A percentile compares a stretch with the other conserved stretches of the same genome.
These are phyloP conservation scores for Bruguiera hainesii DNA, from an alignment of 441 rosid species.

Conservation along the genomic window DNA sequence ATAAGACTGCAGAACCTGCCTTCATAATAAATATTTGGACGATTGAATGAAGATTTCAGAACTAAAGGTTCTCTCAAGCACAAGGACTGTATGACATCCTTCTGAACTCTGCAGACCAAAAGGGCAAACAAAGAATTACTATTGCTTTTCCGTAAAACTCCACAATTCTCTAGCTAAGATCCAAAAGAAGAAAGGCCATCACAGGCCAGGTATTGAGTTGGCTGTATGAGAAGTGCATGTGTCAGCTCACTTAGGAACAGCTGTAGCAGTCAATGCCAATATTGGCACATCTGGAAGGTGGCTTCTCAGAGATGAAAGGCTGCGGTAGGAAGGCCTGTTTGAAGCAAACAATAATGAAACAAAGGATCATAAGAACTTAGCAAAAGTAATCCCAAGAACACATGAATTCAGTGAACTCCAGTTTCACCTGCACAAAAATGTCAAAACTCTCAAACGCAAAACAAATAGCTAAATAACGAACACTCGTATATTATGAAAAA, in stretches of 20 bases:
- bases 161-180: neutral
- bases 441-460: neutral
- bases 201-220: constrained; percentile 2
- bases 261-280: constrained; percentile 93
- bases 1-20: constrained; percentile 31
- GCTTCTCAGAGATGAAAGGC: constrained; percentile 78
- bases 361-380: neutral
- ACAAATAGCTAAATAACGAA: no score
- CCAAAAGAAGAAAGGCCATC: neutral
- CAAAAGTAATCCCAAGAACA: constrained; percentile 9
- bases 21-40: constrained; percentile 91
- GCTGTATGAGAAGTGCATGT: neutral
- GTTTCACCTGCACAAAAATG: neutral
- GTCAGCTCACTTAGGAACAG: constrained; percentile 79
- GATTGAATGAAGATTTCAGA: constrained; percentile 88
- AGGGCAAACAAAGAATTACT: constrained; percentile 3
- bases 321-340: constrained; percentile 79
- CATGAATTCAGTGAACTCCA: constrained; percentile 1
- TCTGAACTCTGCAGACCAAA: constrained; percentile 72
- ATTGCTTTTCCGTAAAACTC: constrained; percentile 2
- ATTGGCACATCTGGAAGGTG: constrained; percentile 70
- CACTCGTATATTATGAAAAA: no score
- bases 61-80: constrained; percentile 73
- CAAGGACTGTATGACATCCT: constrained; percentile 78
- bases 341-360: constrained; percentile 4